These are phyloP conservation scores for Pyracantha coccinea DNA, from an alignment of 331 rosid species.

Conservation along the genomic window DNA sequence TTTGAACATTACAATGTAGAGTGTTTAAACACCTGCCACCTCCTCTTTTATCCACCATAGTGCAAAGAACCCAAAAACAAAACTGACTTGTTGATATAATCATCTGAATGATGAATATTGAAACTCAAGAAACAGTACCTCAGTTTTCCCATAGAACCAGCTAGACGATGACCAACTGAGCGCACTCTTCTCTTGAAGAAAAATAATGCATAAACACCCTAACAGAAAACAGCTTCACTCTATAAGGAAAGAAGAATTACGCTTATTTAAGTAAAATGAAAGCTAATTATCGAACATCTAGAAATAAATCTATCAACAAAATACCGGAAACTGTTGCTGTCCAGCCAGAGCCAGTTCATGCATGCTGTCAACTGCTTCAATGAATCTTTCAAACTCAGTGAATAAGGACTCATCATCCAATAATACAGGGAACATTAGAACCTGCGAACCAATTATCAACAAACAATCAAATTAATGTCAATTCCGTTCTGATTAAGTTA, in stretches of 20 bases:
- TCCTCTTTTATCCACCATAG: background rate
- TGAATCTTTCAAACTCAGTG: constrained; percentile 79
- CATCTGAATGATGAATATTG: background rate
- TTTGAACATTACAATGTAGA: background rate
- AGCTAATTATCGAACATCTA: background rate
- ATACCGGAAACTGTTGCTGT: constrained; percentile 92
- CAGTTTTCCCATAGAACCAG: constrained; percentile 79
- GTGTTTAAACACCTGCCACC: background rate
- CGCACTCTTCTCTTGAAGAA: constrained; percentile 92
- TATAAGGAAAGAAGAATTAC: constrained; percentile 10
- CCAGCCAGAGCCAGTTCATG: constrained; percentile 90
- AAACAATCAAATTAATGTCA: background rate
- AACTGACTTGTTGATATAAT: background rate
- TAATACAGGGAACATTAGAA: constrained; percentile 78
- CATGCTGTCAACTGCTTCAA: constrained; percentile 77
- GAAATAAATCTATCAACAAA: constrained; percentile 7
- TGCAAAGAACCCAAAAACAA: background rate
- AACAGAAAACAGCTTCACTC: constrained; percentile 19
- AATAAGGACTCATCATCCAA: constrained; percentile 67
- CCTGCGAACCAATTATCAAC: constrained; percentile 32
- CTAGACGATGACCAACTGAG: constrained; percentile 89
- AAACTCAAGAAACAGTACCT: constrained; percentile 39
- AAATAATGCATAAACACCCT: constrained; percentile 92
- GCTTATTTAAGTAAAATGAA: constrained; percentile 3
- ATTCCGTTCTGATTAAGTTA: background rate